A percentile compares a stretch with the other conserved stretches of the same genome.
These are phyloP conservation scores for Zygotorulaspora danielsina DNA, from an alignment of 805 yeast species.

Conservation along the genomic window DNA sequence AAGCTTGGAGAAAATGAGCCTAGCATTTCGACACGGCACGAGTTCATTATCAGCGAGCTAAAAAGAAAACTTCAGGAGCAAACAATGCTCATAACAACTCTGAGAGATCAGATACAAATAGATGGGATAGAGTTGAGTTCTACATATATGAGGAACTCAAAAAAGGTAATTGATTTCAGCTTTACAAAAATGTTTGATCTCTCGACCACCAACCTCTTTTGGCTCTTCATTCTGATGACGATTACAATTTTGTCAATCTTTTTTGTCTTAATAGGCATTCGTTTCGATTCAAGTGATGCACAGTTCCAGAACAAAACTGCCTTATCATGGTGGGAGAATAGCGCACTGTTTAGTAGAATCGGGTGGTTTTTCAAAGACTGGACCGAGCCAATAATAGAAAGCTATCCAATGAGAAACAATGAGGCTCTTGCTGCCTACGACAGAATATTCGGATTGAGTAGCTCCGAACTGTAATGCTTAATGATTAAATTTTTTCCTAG, in stretches of 20 bases:
- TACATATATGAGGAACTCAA: background rate
- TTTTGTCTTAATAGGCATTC: background rate
- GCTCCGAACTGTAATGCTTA: background rate
- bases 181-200: background rate
- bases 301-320: constrained; percentile 1
- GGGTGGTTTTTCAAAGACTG: constrained; percentile 24
- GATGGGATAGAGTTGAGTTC: background rate
- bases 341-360: constrained; percentile 16
- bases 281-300: background rate
- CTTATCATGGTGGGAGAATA: constrained; percentile 27
- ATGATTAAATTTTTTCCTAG: background rate
- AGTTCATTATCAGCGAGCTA: constrained; percentile 30
- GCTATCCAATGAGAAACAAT: constrained; percentile 1
- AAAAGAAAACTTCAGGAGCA: constrained; percentile 31
- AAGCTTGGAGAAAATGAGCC: constrained; percentile 1
- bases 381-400: constrained; percentile 5
- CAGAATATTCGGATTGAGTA: constrained; percentile 20
- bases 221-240: background rate
- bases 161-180: background rate
- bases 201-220: background rate
- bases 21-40: constrained; percentile 20
- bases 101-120: constrained; percentile 20
- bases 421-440: constrained; percentile 20
- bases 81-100: constrained; percentile 21
- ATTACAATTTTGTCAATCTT: background rate